A percentile compares a stretch with the other conserved stretches of the same genome.
Evolutionary conservation across 768 basidiomycete species (phyloP).

Genomic region (Myochromella boudieri): DNA sequence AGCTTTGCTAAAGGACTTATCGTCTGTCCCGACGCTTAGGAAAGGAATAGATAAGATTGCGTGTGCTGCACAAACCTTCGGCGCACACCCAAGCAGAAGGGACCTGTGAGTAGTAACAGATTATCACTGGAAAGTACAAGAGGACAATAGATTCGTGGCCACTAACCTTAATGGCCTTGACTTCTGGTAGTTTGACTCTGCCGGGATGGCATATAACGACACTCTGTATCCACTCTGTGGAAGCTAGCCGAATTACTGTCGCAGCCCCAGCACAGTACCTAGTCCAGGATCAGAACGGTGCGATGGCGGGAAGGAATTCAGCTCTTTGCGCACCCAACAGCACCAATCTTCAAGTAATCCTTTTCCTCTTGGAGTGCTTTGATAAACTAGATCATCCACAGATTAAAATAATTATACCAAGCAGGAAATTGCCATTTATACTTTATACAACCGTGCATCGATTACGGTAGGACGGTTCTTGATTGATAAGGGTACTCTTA

Average conservation of each 20-base stretch:
- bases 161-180: constrained; percentile 34
- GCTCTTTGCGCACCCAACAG: constrained; percentile 34
- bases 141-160: constrained; percentile 5
- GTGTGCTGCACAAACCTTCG: constrained; percentile 30
- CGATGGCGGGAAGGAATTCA: neutral
- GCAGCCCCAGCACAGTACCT: constrained; percentile 48
- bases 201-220: constrained; percentile 44
- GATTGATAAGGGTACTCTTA: constrained; percentile 28
- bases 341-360: constrained; percentile 42
- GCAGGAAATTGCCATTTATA: constrained; percentile 15
- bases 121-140: too few species aligned
- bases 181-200: constrained; percentile 28
- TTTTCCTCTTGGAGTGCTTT: constrained; percentile 34
- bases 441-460: constrained; percentile 30
- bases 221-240: constrained; percentile 34
- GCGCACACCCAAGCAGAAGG: constrained; percentile 40
- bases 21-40: constrained; percentile 26
- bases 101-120: constrained; percentile 10
- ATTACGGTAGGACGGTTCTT: constrained; percentile 32
- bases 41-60: neutral
- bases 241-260: constrained; percentile 34
- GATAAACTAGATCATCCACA: constrained; percentile 30
- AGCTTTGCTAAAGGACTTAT: constrained; percentile 31
- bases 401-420: neutral
- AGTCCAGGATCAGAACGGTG: neutral